Conservation (phyloP, 2,329 filamentous ascomycete species). For the Fusarium abutilonis region DNA sequence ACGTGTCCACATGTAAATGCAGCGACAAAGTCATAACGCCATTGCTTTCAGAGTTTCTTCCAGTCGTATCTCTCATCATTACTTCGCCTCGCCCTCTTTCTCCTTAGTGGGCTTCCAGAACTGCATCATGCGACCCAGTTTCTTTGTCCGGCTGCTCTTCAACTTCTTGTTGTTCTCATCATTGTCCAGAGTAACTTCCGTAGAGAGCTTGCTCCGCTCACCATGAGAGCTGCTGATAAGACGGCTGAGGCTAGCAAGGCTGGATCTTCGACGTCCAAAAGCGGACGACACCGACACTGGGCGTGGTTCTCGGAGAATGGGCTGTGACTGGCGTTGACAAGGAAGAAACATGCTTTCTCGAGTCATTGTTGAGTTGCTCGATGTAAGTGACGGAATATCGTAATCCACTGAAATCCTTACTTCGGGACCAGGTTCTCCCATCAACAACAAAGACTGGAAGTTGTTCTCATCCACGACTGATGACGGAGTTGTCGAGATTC, state of each 20-base stretch:
- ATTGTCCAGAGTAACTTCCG: constrained; percentile 68
- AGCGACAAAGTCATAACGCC: constrained; percentile 39
- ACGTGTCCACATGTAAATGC: constrained; percentile 53
- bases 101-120: constrained; percentile 76
- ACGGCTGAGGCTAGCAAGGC: constrained; percentile 79
- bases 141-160: constrained; percentile 72
- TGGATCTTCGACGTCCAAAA: constrained; percentile 76
- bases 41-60: constrained; percentile 24
- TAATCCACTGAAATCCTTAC: constrained; percentile 73
- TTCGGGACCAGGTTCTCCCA: constrained; percentile 79
- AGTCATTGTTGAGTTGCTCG: constrained; percentile 80
- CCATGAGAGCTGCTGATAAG: constrained; percentile 79
- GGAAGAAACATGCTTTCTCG: constrained; percentile 67
- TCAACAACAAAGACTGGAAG: constrained; percentile 72
- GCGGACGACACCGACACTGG: constrained; percentile 70
- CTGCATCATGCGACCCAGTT: constrained; percentile 78
- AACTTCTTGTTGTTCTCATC: constrained; percentile 64
- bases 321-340: constrained; percentile 59
- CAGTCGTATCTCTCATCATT: constrained; percentile 14
- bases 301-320: constrained; percentile 63
- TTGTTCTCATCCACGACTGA: constrained; percentile 76
- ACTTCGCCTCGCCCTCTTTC: constrained; percentile 51
- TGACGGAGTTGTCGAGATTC: constrained; percentile 79
- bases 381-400: constrained; percentile 78
- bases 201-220: constrained; percentile 78